Evolutionary conservation across 2,329 filamentous ascomycete genomes (phyloP), one percentile per base, ranked within the genome.

Genomic region (Ophiocordyceps camponoti-rufipedis): DNA sequence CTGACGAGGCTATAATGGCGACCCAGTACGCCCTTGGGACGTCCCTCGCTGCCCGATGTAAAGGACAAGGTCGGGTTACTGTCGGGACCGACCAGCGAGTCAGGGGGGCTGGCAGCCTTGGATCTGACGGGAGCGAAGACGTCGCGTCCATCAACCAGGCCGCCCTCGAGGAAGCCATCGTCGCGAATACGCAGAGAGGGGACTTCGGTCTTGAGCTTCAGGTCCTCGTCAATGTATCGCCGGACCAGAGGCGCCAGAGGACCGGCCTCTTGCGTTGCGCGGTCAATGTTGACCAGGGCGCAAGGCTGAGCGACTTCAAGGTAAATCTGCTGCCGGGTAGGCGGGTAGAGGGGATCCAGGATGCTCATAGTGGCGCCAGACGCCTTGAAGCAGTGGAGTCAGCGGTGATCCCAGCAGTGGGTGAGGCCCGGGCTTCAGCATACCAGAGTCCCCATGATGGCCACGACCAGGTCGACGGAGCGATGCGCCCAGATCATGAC

Each of bases 401-500:
- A 8, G 23, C 23, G 5, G 23, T 5, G 23, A 23, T 23, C 23
- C 23, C 23, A 23, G 3, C 35, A 39, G 7, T 10, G 16, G 4
- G 7, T 7, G 16, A 10, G 35, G 18, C n/a, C 8, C 35, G 9
- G 33, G 33, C 33, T n/a, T 28, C 28, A n/a, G 28, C 48, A 35
- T 46, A 49, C 50, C 58, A 77, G 58, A 19, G 71, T 73, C 48
- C 87, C 88, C 85, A 94, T 94, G 45, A 87, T 79, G 33, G 82
- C 85, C 42, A 67, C 57, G 41, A 76, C 68, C 12, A 78, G 60
- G 28, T 76, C 71, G 32, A 94, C 87, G 43, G 50, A 78, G 47
- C 88, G 78, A 62, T 94, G 75, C 46, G 85, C 85, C 58, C 80
- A 95, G 50, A 91, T 84, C 85, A 94, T 94, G 55, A 94, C 86